A percentile compares a stretch with the other conserved stretches of the same genome.
Conservation (phyloP, 2,329 filamentous ascomycete genomes). For the Dactylellina cionopaga region DNA sequence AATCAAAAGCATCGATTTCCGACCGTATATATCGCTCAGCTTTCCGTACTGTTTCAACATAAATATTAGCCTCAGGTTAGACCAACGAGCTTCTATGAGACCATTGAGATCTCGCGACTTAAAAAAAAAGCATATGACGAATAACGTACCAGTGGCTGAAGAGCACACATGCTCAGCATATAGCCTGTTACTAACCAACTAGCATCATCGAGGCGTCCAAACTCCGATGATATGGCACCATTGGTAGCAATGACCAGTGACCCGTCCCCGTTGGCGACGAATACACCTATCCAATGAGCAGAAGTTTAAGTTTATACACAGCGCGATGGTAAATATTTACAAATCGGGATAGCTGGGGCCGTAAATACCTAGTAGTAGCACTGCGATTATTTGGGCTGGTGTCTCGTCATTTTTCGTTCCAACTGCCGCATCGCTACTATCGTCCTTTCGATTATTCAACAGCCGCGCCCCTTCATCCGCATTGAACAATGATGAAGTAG, state of each 20-base stretch:
- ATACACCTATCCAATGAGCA: conserved; percentile 65
- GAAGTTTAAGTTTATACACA: neutral
- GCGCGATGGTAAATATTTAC: neutral
- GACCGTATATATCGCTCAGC: conserved; percentile 69
- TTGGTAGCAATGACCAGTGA: conserved; percentile 75
- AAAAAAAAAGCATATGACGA: neutral
- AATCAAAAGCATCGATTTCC: conserved; percentile 65
- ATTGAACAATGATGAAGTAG: conserved; percentile 20
- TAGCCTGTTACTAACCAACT: conserved; percentile 70
- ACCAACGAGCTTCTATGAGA: no score
- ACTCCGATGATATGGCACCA: conserved; percentile 71
- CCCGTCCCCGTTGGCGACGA: conserved; percentile 72
- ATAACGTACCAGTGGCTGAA: conserved; percentile 66
- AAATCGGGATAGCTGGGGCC: neutral
- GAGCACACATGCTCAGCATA: conserved; percentile 65
- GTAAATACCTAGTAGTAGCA: conserved; percentile 30
- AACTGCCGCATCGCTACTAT: neutral
- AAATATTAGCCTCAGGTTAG: neutral
- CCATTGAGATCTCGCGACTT: no score
- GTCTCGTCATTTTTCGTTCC: neutral
- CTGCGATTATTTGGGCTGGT: conserved; percentile 32
- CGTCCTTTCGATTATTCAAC: conserved; percentile 5
- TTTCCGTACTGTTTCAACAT: conserved; percentile 64
- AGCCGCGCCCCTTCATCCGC: conserved; percentile 33
- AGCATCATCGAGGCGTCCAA: conserved; percentile 68